These are phyloP conservation scores for Chytriomyces sp. DNA, from an alignment of 192 early-diverging fungal genomes.

Conservation along the genomic window DNA sequence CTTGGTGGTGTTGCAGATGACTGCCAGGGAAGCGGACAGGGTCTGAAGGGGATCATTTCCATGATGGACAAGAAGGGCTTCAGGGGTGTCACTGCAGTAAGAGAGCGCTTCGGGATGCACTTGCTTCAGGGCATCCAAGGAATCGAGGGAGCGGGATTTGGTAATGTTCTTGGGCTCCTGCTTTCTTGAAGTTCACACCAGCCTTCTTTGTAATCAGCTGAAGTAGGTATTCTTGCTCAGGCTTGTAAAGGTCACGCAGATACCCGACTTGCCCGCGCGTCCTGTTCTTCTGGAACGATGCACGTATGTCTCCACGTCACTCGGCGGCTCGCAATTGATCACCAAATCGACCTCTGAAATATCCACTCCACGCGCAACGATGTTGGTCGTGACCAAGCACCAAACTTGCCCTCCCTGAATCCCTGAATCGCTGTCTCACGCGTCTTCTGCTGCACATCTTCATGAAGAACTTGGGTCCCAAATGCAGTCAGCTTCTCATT, in stretches of 20 bases:
- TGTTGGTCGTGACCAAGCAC: slow-evolving; percentile 91
- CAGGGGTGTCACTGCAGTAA: slow-evolving; percentile 76
- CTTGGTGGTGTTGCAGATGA: slow-evolving; percentile 81
- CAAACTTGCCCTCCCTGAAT: slow-evolving; percentile 83
- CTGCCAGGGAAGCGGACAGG: slow-evolving; percentile 82
- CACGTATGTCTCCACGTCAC: slow-evolving; percentile 91
- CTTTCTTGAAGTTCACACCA: slow-evolving; percentile 71
- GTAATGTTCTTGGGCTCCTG: slow-evolving; percentile 88
- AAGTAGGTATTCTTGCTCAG: slow-evolving; percentile 80
- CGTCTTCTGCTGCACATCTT: slow-evolving; percentile 79
- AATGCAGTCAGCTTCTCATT: slow-evolving; percentile 74
- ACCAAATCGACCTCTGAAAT: slow-evolving; percentile 97
- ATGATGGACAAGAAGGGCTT: slow-evolving; percentile 70
- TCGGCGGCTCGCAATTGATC: slow-evolving; percentile 93
- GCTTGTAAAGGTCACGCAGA: slow-evolving; percentile 96
- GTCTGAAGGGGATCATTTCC: slow-evolving; percentile 75
- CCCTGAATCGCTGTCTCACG: slow-evolving; percentile 81
- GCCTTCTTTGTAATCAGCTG: slow-evolving; percentile 74
- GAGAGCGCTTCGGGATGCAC: slow-evolving; percentile 76
- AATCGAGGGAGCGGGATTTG: slow-evolving; percentile 73
- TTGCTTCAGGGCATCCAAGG: slow-evolving; percentile 66
- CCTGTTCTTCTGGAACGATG: slow-evolving; percentile 95
- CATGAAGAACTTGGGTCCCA: slow-evolving; percentile 80
- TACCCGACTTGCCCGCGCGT: slow-evolving; percentile 81
- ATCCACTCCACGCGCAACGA: slow-evolving; percentile 92